Evolutionary conservation across 495 filamentous ascomycete species (phyloP).

Genomic region (Beverwykella pulmonaria): DNA sequence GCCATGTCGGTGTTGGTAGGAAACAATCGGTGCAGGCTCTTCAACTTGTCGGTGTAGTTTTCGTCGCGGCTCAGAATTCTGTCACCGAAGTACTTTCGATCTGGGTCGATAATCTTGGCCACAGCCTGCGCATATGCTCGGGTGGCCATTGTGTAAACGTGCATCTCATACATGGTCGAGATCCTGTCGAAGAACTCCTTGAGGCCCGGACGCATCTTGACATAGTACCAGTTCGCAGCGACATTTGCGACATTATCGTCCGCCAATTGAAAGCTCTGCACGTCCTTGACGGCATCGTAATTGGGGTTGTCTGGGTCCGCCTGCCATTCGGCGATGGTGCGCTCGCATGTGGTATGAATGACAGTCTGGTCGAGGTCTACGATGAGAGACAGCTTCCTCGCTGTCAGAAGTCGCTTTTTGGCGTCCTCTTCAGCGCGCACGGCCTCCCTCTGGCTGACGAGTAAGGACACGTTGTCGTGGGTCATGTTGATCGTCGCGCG

Average conservation of each 20-base stretch:
- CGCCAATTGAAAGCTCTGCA: conserved; percentile 79
- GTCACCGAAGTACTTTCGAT: conserved; percentile 86
- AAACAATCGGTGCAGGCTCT: conserved; percentile 88
- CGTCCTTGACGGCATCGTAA: conserved; percentile 84
- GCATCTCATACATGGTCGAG: conserved; percentile 83
- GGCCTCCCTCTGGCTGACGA: conserved; percentile 66
- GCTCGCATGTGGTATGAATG: conserved; percentile 96
- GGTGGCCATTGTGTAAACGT: conserved; percentile 99
- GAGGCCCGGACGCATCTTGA: conserved; percentile 94
- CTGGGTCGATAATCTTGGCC: conserved; percentile 89
- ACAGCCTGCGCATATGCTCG: conserved; percentile 90
- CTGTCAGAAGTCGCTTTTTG: conserved; percentile 76
- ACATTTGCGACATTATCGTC: conserved; percentile 78
- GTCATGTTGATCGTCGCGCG: conserved; percentile 91
- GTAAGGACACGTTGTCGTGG: conserved; percentile 83
- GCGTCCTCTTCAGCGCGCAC: conserved; percentile 79
- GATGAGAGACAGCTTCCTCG: conserved; percentile 84
- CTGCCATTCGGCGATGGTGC: conserved; percentile 95
- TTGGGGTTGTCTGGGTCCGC: conserved; percentile 85
- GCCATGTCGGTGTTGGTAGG: conserved; percentile 99
- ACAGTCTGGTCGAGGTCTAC: conserved; percentile 98
- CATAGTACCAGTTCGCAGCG: conserved; percentile 84
- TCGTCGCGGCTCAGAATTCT: conserved; percentile 95
- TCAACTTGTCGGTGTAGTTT: conserved; percentile 86
- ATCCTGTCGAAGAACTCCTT: conserved; percentile 79